Percentiles rank a stretch among this genome's conserved stretches.
Conservation (phyloP, 768 basidiomycete genomes). For the Psilocybe tampanensis region DNA sequence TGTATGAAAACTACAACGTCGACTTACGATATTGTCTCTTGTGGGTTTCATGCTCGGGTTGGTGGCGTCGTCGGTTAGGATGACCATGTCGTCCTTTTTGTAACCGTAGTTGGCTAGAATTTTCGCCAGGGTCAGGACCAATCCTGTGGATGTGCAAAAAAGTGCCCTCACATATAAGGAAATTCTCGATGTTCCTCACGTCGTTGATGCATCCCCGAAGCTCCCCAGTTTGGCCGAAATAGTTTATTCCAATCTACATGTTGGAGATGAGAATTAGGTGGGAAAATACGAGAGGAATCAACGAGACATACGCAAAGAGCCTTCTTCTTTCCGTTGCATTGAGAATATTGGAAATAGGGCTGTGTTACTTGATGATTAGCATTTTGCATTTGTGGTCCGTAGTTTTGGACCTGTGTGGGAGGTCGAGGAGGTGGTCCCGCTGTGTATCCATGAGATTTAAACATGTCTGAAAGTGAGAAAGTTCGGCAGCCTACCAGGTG, state of each 20-base stretch:
- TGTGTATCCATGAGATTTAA: slow-evolving; percentile 6
- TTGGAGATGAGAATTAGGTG: not conserved
- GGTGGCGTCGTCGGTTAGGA: slow-evolving; percentile 76
- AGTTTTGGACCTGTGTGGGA: slow-evolving; percentile 59
- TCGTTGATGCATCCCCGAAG: slow-evolving; percentile 93
- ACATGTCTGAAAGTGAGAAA: not conserved
- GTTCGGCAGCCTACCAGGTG: slow-evolving; percentile 15
- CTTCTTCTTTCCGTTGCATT: slow-evolving; percentile 86
- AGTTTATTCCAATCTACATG: slow-evolving; percentile 86
- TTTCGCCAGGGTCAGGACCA: not conserved
- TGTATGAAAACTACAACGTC: not conserved
- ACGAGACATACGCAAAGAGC: slow-evolving; percentile 68
- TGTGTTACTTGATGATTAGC: slow-evolving; percentile 49
- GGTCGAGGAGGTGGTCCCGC: slow-evolving; percentile 53
- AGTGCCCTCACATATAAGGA: slow-evolving; percentile 58
- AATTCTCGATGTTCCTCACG: slow-evolving; percentile 77
- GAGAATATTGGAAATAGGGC: slow-evolving; percentile 83
- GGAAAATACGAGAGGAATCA: not conserved
- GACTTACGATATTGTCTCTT: slow-evolving; percentile 71
- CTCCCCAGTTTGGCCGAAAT: slow-evolving; percentile 65
- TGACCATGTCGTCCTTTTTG: slow-evolving; percentile 78
- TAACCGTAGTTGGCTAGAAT: slow-evolving; percentile 63
- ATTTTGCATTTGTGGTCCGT: slow-evolving; percentile 59
- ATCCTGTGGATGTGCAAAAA: not conserved
- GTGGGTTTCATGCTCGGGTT: slow-evolving; percentile 74